Conservation (phyloP, 2,329 filamentous ascomycete genomes). For the Penicillium sp. region DNA sequence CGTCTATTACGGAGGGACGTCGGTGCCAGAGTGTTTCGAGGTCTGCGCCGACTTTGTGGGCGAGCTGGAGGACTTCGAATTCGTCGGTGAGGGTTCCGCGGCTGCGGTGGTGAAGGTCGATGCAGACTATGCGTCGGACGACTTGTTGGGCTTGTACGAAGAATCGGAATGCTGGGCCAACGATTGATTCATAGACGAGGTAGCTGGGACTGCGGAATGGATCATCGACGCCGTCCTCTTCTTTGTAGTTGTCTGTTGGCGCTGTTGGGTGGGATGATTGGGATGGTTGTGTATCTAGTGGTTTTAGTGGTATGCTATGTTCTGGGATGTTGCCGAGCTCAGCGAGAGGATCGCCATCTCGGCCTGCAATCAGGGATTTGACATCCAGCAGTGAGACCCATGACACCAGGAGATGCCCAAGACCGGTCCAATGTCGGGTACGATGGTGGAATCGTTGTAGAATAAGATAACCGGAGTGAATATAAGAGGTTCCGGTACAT, state of each 20-base stretch:
- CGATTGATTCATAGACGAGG: conserved; percentile 32
- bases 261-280: neutral
- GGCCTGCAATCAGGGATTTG: conserved; percentile 37
- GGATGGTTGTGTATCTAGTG: neutral
- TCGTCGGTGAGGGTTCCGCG: conserved; percentile 39
- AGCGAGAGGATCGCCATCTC: conserved; percentile 34
- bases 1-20: conserved; percentile 33
- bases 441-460: conserved; percentile 30
- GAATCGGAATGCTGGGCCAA: conserved; percentile 34
- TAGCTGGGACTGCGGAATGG: conserved; percentile 28
- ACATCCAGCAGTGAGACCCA: conserved; percentile 38
- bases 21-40: conserved; percentile 36
- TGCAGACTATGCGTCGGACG: conserved; percentile 34
- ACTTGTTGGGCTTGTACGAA: conserved; percentile 35
- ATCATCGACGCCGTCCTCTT: conserved; percentile 16
- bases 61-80: conserved; percentile 39
- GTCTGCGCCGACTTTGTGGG: conserved; percentile 36
- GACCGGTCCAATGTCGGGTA: conserved; percentile 29
- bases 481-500: conserved; percentile 30
- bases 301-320: neutral
- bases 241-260: conserved; percentile 3
- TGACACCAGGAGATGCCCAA: conserved; percentile 29
- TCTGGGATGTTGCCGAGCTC: conserved; percentile 28
- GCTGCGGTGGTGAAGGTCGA: conserved; percentile 40
- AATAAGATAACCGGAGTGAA: conserved; percentile 31